Evolutionary conservation across 257 asterid species (phyloP).

Genomic region (Nicotiana obtusifolia): DNA sequence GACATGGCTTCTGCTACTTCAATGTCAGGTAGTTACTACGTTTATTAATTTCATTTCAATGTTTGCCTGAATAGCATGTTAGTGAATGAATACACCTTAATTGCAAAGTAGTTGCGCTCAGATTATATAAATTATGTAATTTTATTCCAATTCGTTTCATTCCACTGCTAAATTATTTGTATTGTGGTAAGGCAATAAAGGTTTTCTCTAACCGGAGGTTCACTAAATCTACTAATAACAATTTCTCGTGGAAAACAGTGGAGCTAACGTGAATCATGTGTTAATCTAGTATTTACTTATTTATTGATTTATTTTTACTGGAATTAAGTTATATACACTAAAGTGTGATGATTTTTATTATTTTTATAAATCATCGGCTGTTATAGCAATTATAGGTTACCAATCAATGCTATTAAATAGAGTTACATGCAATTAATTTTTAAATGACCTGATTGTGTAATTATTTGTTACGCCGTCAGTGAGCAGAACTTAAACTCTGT

Average conservation of each 20-base stretch:
- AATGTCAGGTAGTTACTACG: slow-evolving; percentile 49
- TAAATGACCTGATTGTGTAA: too few species aligned
- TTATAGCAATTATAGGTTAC: too few species aligned
- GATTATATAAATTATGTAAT: not conserved
- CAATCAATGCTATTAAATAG: too few species aligned
- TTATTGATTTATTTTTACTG: not conserved
- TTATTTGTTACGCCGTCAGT: too few species aligned
- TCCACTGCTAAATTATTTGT: not conserved
- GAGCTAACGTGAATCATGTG: not conserved
- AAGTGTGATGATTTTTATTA: too few species aligned
- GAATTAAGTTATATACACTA: too few species aligned
- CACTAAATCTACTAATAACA: not conserved
- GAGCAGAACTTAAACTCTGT: too few species aligned
- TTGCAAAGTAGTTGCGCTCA: not conserved
- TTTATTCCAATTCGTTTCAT: not conserved
- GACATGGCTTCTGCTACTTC: slow-evolving; percentile 66
- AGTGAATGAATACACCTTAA: not conserved
- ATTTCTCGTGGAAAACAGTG: not conserved
- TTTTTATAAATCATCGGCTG: too few species aligned
- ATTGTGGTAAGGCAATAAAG: not conserved
- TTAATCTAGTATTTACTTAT: too few species aligned
- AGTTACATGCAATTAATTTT: too few species aligned
- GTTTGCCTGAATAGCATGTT: not conserved
- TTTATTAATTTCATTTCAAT: not conserved
- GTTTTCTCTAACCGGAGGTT: not conserved